These are phyloP conservation scores for Begonia fuchsioides DNA, from an alignment of 306 rosid species.

Conservation along the genomic window DNA sequence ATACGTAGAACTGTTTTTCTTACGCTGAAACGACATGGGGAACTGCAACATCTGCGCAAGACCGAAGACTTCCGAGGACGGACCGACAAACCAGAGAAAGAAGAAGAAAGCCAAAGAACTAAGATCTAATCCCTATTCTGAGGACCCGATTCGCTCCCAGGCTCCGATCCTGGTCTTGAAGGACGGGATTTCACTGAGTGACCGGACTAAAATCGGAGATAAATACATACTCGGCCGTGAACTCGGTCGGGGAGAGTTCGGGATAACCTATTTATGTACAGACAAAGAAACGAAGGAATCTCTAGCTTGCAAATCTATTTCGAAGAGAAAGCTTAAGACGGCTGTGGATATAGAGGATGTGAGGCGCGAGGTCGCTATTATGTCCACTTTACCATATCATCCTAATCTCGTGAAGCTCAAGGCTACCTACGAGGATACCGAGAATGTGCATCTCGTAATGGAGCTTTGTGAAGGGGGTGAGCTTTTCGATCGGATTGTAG, in stretches of 20 bases:
- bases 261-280: conserved; percentile 83
- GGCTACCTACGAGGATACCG: conserved; percentile 14
- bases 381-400: conserved; percentile 16
- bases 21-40: conserved; percentile 34
- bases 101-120: conserved; percentile 26
- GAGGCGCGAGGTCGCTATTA: conserved; percentile 13
- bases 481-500: conserved; percentile 19
- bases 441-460: conserved; percentile 14
- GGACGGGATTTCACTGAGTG: conserved; percentile 54
- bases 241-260: conserved; percentile 96
- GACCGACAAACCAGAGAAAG: conserved; percentile 12
- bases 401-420: conserved; percentile 15
- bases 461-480: conserved; percentile 18
- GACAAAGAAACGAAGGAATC: conserved; percentile 74
- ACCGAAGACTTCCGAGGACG: conserved; percentile 29
- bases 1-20: background rate
- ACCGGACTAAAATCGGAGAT: conserved; percentile 61
- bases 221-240: conserved; percentile 88
- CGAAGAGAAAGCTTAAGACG: conserved; percentile 79
- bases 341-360: conserved; percentile 18
- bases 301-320: conserved; percentile 88
- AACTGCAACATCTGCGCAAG: conserved; percentile 51
- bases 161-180: conserved; percentile 81
- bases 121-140: conserved; percentile 39
- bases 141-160: conserved; percentile 26